Conservation (phyloP, 2,329 filamentous ascomycete genomes). For the Botrytis aclada region DNA sequence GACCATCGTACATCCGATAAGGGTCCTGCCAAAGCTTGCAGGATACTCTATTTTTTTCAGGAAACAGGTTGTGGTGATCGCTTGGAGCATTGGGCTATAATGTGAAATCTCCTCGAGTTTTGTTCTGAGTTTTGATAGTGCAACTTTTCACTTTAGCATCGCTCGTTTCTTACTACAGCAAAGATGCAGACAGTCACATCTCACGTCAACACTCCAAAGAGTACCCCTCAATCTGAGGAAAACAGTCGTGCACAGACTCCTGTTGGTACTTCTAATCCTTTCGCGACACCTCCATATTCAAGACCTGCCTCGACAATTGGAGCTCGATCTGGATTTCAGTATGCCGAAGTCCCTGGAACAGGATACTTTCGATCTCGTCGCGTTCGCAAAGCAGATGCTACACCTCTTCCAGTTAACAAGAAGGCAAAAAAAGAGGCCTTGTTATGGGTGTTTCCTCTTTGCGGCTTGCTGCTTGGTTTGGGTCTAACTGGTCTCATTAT, state of each 20-base stretch:
- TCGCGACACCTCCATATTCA: conserved; percentile 24
- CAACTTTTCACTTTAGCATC: conserved; percentile 10
- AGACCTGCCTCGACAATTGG: conserved; percentile 24
- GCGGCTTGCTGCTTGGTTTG: conserved; percentile 68
- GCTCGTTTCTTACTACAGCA: background rate
- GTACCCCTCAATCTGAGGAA: conserved; percentile 15
- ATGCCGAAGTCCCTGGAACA: conserved; percentile 23
- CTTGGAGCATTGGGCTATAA: conserved; percentile 16
- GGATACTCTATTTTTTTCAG: conserved; percentile 9
- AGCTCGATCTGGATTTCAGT: conserved; percentile 24
- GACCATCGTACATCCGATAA: conserved; percentile 1
- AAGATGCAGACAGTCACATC: conserved; percentile 16
- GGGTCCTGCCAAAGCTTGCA: conserved; percentile 10
- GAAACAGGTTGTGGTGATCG: conserved; percentile 14
- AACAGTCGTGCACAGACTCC: conserved; percentile 17
- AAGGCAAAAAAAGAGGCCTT: conserved; percentile 75
- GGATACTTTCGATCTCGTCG: conserved; percentile 70
- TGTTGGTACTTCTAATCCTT: conserved; percentile 20
- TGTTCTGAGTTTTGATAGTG: background rate
- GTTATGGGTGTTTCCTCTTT: conserved; percentile 71
- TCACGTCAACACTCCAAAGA: conserved; percentile 2
- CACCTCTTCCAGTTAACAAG: conserved; percentile 70
- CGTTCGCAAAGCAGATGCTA: conserved; percentile 65
- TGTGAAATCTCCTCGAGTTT: conserved; percentile 16
- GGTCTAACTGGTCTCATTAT: conserved; percentile 65